Evolutionary conservation across 352 stramenopile species (phyloP).

Genomic region (Poterioochromonas sp.): DNA sequence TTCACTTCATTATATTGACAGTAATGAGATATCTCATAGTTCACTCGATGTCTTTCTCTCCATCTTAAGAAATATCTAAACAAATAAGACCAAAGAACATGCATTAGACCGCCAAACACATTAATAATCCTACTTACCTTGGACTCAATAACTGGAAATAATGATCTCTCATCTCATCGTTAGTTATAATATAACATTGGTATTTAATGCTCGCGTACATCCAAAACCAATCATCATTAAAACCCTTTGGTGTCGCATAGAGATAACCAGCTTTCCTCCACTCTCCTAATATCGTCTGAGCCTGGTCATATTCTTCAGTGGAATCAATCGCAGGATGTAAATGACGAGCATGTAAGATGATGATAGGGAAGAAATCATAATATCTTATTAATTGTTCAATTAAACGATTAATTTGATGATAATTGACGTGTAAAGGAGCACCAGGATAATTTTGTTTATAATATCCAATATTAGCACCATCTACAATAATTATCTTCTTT

Average conservation of each 20-base stretch:
- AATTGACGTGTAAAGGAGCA: slow-evolving; percentile 76
- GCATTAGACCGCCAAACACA: not conserved
- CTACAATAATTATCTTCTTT: slow-evolving; percentile 88
- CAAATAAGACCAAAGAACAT: not conserved
- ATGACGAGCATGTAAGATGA: slow-evolving; percentile 90
- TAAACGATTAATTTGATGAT: slow-evolving; percentile 86
- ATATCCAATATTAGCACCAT: slow-evolving; percentile 96
- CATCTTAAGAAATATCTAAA: slow-evolving; percentile 19
- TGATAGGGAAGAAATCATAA: slow-evolving; percentile 62
- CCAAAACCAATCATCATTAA: slow-evolving; percentile 99
- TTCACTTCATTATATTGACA: no score
- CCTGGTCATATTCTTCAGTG: no score
- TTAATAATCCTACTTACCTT: no score
- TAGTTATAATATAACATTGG: slow-evolving; percentile 68
- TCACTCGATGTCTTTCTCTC: slow-evolving; percentile 30
- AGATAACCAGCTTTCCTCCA: slow-evolving; percentile 65
- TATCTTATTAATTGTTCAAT: slow-evolving; percentile 68
- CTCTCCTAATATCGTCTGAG: slow-evolving; percentile 1
- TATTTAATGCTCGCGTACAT: slow-evolving; percentile 74
- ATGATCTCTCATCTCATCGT: slow-evolving; percentile 99
- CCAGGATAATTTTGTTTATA: slow-evolving; percentile 89
- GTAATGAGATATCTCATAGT: not conserved
- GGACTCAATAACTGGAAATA: slow-evolving; percentile 92
- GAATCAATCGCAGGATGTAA: slow-evolving; percentile 49
- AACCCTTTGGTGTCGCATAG: slow-evolving; percentile 80